Base-by-base conservation (phyloP, 2,329 filamentous ascomycete species). In the Epichloe gansuensis region DNA sequence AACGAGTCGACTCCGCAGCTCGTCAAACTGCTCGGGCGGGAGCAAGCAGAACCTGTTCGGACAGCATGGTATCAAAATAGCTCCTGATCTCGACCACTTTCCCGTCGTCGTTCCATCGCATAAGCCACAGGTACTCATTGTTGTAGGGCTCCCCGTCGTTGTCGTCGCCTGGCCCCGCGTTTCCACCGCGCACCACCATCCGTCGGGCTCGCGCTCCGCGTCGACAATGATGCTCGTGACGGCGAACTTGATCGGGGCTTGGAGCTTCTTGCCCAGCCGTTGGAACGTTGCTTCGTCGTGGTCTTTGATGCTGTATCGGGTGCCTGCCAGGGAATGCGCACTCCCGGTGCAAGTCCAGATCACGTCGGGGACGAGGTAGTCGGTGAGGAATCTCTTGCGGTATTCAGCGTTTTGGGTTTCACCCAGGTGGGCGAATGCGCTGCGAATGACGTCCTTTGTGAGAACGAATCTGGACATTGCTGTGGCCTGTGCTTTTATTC, bases 111-210 rank as follows among this genome's bases (percentile, higher is more conserved):
- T 60, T 52, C 55, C 57, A 63, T 39, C 59, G 52, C 50, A 56
- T 60, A 44, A 61, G 51, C 59, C 59, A 60, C 8, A 57, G 17
- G 44, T 61, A 61, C 52, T 61, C 60, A 35, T 63, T 60, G 50
- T 60, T 56, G 44, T 63, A 63, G 12, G 50, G 31, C 51, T 56
- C 38, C 59, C 60, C 7, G 52, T 55, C 37, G 51, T 56, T 28
- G 58, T 52, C 42, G 52, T 57, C 17, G 60, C 56, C 47, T 60
- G 55, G 5, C 60, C 60, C 48, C 31, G 31, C 11, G 54, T 52
- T 50, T 62, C 59, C 13, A 63, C 54, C 34, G 54, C 52, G 11
- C 58, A 60, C 60, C 59, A 63, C 56, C 57, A 58, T 3, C 57
- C 59, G n/a, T 59, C 60, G 2, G 52, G 42, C 17, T 50, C 52